A percentile compares a stretch with the other conserved stretches of the same genome.
These are phyloP conservation scores for Dactylellina haptotyla DNA, from an alignment of 2,329 filamentous ascomycete species.

Conservation along the genomic window DNA sequence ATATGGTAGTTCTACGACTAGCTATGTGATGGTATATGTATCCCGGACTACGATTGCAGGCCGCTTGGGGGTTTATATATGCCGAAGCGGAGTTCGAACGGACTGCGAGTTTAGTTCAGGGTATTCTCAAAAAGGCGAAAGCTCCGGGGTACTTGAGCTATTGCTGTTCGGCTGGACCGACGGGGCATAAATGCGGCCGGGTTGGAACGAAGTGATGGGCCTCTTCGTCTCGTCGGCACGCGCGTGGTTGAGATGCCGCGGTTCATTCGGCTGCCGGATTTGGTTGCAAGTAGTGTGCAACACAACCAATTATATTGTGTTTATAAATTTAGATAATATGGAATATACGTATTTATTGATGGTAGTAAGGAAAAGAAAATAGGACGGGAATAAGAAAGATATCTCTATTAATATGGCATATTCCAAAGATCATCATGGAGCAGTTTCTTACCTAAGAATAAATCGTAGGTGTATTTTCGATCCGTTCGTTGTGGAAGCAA, in stretches of 20 bases:
- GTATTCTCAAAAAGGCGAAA: constrained; percentile 42
- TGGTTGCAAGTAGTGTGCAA: not conserved
- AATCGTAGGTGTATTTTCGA: too few species aligned
- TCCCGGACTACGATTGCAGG: not conserved
- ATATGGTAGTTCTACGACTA: not conserved
- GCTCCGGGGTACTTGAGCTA: constrained; percentile 33
- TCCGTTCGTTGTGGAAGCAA: too few species aligned
- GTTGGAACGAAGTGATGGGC: not conserved
- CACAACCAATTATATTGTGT: not conserved
- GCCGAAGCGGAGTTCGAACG: not conserved
- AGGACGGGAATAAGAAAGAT: too few species aligned
- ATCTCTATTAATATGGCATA: too few species aligned
- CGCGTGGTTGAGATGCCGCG: constrained; percentile 39
- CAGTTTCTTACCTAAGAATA: too few species aligned
- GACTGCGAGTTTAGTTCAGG: too few species aligned
- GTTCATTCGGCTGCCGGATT: constrained; percentile 51
- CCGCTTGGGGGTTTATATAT: constrained; percentile 22
- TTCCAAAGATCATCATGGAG: too few species aligned
- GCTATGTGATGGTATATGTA: not conserved
- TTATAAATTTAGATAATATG: not conserved
- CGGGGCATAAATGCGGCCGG: not conserved
- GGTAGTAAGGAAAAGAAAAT: too few species aligned
- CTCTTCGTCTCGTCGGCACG: constrained; percentile 17
- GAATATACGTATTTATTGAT: too few species aligned
- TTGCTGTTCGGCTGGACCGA: constrained; percentile 49